Evolutionary conservation across 345 rosid genomes (phyloP).

Genomic region (Eucalyptus dawsonii): DNA sequence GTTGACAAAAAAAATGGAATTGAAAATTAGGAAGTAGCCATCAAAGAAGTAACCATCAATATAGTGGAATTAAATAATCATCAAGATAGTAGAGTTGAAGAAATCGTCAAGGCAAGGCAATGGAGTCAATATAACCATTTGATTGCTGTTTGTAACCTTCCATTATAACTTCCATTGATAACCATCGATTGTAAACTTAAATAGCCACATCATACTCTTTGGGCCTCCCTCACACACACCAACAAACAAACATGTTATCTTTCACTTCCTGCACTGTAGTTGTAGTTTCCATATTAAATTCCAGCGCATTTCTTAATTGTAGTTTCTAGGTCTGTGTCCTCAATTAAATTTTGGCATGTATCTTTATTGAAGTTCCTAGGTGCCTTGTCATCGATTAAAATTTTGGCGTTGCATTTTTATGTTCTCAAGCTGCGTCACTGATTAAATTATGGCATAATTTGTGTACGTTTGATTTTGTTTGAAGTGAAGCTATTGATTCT

Average conservation of each 20-base stretch:
- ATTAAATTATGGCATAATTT: too few relatives aligned
- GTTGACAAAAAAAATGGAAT: too few relatives aligned
- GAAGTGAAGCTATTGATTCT: neutral
- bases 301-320: neutral
- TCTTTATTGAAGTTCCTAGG: neutral
- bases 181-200: neutral
- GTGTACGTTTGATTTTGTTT: neutral
- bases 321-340: fast-evolving
- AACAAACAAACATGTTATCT: too few relatives aligned
- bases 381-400: neutral
- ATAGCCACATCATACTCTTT: neutral
- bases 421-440: fast-evolving
- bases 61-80: neutral
- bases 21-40: neutral
- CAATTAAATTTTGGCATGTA: neutral
- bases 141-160: neutral
- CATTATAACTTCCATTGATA: neutral
- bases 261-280: neutral
- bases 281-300: too few relatives aligned
- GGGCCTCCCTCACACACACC: neutral
- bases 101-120: neutral
- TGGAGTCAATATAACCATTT: neutral
- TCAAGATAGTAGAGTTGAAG: neutral
- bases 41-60: neutral
- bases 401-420: neutral